Evolutionary conservation across 306 rosid species (phyloP).

Genomic region (Cercis canadensis): DNA sequence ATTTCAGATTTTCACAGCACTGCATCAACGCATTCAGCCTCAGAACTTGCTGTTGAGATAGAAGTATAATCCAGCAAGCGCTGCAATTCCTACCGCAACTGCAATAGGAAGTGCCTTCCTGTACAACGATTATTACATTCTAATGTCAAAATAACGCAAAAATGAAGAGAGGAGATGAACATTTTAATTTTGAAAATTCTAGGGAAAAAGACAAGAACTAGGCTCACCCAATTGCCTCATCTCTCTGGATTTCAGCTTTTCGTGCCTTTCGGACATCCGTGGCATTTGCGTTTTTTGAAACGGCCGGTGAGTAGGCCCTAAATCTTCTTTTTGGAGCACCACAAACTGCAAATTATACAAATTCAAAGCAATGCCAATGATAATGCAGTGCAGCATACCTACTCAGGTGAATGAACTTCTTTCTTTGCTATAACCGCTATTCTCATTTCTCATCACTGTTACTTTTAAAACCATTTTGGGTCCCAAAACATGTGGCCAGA

Average conservation of each 20-base stretch:
- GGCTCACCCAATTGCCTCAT: conserved; percentile 76
- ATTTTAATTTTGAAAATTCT: neutral
- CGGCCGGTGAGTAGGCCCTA: conserved; percentile 67
- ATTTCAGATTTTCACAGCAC: neutral
- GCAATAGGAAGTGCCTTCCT: conserved; percentile 84
- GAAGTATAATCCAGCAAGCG: conserved; percentile 78
- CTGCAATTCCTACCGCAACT: conserved; percentile 71
- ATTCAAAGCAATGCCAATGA: neutral
- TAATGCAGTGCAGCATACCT: neutral
- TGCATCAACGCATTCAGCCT: conserved; percentile 7
- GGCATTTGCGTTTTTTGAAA: conserved; percentile 59
- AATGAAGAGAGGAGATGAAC: neutral
- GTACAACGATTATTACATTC: conserved; percentile 24
- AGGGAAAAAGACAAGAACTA: neutral
- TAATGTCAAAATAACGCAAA: neutral
- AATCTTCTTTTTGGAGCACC: conserved; percentile 96
- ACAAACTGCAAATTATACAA: conserved; percentile 63
- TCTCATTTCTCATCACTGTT: too few species aligned
- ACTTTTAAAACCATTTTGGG: neutral
- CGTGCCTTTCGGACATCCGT: conserved; percentile 67
- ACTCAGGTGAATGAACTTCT: too few species aligned
- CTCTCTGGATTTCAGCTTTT: conserved; percentile 70
- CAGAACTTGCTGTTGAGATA: conserved; percentile 63
- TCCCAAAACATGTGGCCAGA: neutral
- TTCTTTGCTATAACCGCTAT: too few species aligned